A percentile compares a stretch with the other conserved stretches of the same genome.
phyloP scores from a whole-genome alignment of 805 yeast genomes.

The Wickerhamia fluorescens region DNA sequence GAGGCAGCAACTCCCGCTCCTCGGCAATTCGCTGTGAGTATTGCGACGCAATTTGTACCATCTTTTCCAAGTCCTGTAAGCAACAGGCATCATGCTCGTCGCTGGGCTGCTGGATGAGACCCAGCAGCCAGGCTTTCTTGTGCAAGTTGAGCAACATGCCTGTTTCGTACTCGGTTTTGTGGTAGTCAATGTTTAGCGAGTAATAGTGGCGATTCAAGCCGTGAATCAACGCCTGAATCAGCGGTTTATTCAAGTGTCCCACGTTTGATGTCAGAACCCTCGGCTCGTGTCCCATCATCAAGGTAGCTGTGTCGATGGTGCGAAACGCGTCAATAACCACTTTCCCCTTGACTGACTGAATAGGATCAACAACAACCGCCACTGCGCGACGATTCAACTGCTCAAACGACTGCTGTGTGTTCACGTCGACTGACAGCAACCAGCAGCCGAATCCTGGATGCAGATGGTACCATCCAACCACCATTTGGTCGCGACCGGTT shows the following conservation, averaged over 20 bases:
- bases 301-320: slow-evolving; percentile 76
- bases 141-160: slow-evolving; percentile 91
- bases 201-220: slow-evolving; percentile 96
- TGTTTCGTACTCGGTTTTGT: slow-evolving; percentile 86
- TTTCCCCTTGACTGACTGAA: slow-evolving; percentile 97
- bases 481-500: slow-evolving; percentile 99
- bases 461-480: slow-evolving; percentile 98
- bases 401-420: slow-evolving; percentile 96
- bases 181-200: slow-evolving; percentile 90
- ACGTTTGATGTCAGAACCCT: slow-evolving; percentile 95
- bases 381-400: slow-evolving; percentile 93
- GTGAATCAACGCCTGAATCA: slow-evolving; percentile 93
- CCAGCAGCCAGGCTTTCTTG: slow-evolving; percentile 93
- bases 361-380: slow-evolving; percentile 97
- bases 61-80: slow-evolving; percentile 58
- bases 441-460: slow-evolving; percentile 99
- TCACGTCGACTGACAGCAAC: slow-evolving; percentile 95
- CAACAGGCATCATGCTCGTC: slow-evolving; percentile 60
- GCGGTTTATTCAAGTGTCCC: slow-evolving; percentile 92
- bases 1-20: slow-evolving; percentile 82
- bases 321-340: slow-evolving; percentile 98
- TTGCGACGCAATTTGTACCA: slow-evolving; percentile 86
- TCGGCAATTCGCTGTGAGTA: slow-evolving; percentile 88
- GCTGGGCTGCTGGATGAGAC: slow-evolving; percentile 69
- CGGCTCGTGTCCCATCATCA: slow-evolving; percentile 96